phyloP scores from a whole-genome alignment of 1,284 basidiomycete species.

The Trametes pubescens region DNA sequence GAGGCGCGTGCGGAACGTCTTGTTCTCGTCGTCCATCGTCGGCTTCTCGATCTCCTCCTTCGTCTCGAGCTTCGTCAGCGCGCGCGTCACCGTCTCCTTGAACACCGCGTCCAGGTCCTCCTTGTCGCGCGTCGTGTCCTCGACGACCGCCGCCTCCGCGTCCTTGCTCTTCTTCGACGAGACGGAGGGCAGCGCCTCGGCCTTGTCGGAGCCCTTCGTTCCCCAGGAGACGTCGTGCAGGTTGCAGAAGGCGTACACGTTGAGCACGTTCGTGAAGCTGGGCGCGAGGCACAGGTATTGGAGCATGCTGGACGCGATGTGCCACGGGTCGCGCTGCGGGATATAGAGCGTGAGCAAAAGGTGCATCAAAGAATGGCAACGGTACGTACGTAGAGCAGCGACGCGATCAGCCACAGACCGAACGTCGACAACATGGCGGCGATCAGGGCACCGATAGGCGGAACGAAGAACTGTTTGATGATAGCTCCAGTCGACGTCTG shows the following conservation, averaged over 20 bases:
- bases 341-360: constrained; percentile 17
- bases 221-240: constrained; percentile 95
- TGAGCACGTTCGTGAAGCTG: constrained; percentile 93
- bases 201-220: constrained; percentile 97
- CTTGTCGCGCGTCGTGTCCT: constrained; percentile 82
- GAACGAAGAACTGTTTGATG: constrained; percentile 68
- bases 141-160: constrained; percentile 80
- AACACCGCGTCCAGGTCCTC: constrained; percentile 94
- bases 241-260: constrained; percentile 97
- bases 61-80: constrained; percentile 82
- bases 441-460: constrained; percentile 84
- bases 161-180: constrained; percentile 85
- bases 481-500: constrained; percentile 52
- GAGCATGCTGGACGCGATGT: constrained; percentile 96
- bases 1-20: constrained; percentile 92
- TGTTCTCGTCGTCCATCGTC: constrained; percentile 91
- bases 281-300: constrained; percentile 93
- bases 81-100: constrained; percentile 93
- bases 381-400: constrained; percentile 85
- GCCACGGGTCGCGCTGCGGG: constrained; percentile 91
- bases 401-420: constrained; percentile 84
- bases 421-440: constrained; percentile 91
- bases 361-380: neutral
- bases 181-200: constrained; percentile 91
- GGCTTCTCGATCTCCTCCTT: constrained; percentile 82